phyloP scores from a whole-genome alignment of 2,329 filamentous ascomycete species.

The Ophiocordyceps sinensis region DNA sequence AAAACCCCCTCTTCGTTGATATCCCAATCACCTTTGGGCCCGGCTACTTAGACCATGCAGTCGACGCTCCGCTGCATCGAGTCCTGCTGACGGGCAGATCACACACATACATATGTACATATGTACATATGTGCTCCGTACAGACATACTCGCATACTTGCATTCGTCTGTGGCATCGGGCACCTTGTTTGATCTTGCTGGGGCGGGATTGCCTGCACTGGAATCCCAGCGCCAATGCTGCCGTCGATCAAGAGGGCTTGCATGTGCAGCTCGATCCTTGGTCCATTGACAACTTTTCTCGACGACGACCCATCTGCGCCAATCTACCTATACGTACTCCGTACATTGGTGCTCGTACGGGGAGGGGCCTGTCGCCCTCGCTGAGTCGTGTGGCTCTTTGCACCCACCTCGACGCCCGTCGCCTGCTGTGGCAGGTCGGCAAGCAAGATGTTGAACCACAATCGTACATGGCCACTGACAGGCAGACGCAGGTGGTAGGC shows the following conservation, averaged over 20 bases:
- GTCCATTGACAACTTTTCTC: not conserved
- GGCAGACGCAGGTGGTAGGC: not conserved
- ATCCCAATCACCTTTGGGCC: not conserved
- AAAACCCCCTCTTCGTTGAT: not conserved
- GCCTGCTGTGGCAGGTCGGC: not conserved
- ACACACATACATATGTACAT: not conserved
- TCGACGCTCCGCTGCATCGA: not conserved
- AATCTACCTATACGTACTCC: not conserved
- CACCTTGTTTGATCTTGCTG: slow-evolving; percentile 1
- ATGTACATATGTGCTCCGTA: not conserved
- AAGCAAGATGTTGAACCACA: not conserved
- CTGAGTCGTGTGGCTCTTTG: not conserved
- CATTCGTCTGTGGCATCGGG: not conserved
- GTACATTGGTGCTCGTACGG: not conserved
- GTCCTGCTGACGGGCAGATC: slow-evolving; percentile 1
- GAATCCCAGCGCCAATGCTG: not conserved
- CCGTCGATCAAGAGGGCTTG: not conserved
- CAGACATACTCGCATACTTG: not conserved
- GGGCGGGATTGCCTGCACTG: slow-evolving; percentile 1
- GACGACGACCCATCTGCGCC: not conserved
- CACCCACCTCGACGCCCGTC: not conserved
- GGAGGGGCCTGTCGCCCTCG: not conserved
- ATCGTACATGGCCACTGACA: not conserved
- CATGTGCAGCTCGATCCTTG: not conserved
- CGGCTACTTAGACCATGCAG: not conserved